Conservation (phyloP, 352 stramenopile genomes). For the Globisporangium polare region DNA sequence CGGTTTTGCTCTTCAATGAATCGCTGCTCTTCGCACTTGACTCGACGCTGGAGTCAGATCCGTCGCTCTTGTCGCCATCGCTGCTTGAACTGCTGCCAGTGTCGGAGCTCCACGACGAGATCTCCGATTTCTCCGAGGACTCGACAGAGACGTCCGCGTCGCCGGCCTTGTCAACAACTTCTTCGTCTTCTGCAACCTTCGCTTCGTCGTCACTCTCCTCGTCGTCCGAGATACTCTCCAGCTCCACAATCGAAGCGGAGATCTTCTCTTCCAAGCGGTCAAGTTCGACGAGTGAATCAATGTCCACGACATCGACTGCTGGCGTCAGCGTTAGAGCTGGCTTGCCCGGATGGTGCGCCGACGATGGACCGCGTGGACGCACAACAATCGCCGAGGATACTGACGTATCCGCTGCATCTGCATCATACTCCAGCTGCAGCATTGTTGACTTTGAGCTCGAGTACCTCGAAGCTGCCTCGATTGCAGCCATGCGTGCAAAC, state of each 20-base stretch:
- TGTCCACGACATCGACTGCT: conserved; percentile 20
- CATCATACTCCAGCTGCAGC: conserved; percentile 33
- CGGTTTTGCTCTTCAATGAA: conserved; percentile 5
- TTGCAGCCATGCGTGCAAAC: conserved; percentile 55
- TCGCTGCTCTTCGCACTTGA: conserved; percentile 13
- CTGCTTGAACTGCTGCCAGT: conserved; percentile 24
- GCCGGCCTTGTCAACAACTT: background rate
- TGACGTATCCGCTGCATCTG: conserved; percentile 12
- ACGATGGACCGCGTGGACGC: conserved; percentile 5
- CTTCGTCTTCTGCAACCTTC: background rate
- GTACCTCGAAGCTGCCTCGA: conserved; percentile 36
- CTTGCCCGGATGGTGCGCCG: conserved; percentile 18
- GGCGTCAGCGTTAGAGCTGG: conserved; percentile 22
- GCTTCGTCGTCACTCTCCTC: conserved; percentile 6
- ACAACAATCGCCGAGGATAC: conserved; percentile 16
- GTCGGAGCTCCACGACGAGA: conserved; percentile 36
- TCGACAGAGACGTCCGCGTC: conserved; percentile 22
- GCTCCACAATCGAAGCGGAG: conserved; percentile 8
- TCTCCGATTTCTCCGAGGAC: conserved; percentile 27
- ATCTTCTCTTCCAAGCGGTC: conserved; percentile 24
- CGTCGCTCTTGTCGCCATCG: conserved; percentile 12
- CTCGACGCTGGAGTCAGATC: conserved; percentile 3
- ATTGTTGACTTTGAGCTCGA: conserved; percentile 28
- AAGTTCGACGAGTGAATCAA: conserved; percentile 19
- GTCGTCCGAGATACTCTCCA: conserved; percentile 23